These are phyloP conservation scores for Yarrowia galli DNA, from an alignment of 1,139 yeast genomes.

Conservation along the genomic window DNA sequence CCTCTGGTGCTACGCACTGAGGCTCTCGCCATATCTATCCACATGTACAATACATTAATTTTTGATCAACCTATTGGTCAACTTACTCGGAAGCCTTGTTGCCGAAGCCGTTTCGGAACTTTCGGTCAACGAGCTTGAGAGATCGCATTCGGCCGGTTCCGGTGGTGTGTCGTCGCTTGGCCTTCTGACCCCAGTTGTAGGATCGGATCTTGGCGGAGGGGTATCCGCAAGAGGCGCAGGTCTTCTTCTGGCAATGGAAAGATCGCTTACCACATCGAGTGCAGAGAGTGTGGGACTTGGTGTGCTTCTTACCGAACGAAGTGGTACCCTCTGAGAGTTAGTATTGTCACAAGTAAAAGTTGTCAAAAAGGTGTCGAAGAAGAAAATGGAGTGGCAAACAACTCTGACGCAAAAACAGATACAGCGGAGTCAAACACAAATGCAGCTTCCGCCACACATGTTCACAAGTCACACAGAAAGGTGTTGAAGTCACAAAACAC, in stretches of 20 bases:
- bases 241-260: constrained; percentile 99
- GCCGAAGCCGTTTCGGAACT: constrained; percentile 99
- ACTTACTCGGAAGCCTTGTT: constrained; percentile 49
- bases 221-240: constrained; percentile 99
- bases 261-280: constrained; percentile 99
- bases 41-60: constrained; percentile 38
- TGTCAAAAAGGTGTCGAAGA: too few species aligned
- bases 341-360: neutral
- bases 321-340: constrained; percentile 93
- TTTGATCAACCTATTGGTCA: constrained; percentile 24
- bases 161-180: constrained; percentile 99
- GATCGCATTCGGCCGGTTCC: constrained; percentile 99
- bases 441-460: too few species aligned
- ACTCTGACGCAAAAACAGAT: too few species aligned
- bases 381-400: neutral
- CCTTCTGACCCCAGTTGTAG: constrained; percentile 98
- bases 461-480: neutral
- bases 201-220: constrained; percentile 98
- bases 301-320: constrained; percentile 99
- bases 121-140: constrained; percentile 96
- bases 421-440: neutral
- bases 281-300: constrained; percentile 99
- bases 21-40: constrained; percentile 11
- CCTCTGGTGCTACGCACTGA: too few species aligned
- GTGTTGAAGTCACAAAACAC: too few species aligned